Evolutionary conservation across 306 rosid genomes (phyloP), one percentile per base, ranked within the genome.

Genomic region (Mimosa bimucronata): DNA sequence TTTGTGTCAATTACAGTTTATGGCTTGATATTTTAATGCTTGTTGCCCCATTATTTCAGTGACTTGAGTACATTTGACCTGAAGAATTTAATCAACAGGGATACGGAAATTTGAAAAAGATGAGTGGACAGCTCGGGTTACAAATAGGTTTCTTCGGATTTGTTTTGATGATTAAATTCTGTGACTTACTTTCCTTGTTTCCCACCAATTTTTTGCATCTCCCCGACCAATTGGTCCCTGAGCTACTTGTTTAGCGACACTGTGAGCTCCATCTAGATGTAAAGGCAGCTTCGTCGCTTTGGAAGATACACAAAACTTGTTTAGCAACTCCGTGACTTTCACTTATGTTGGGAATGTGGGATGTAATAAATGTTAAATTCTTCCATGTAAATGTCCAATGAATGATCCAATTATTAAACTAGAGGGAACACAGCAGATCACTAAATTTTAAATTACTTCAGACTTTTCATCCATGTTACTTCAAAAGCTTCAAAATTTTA

Each of bases 11-110:
- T 62, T 30, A 26, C 1, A 28, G 18, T 57, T 67, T 60, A 26
- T 70, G 25, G 41, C 42, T 25, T 30, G 71, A 18, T 44, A 60
- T 46, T 60, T 70, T 61, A 48, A 48, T 30, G 31, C 29, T 37
- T 62, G 58, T 64, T 28, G 34, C 14, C 14, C 55, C 21, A 14
- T 41, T 64, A 29, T 40, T 82, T 41, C 71, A 11, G 46, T 52
- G 75, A 66, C 62, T 44, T 74, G 50, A 64, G 57, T 72, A 31
- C 10, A 28, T 29, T 34, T 73, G 66, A 41, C 50, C 34, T 44
- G 64, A 66, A 78, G 76, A 57, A 38, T 58, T 74, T 79, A 79
- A 79, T 37, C 19, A 19, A 19, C 21, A 44, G 31, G 67, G 46
- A 23, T 11, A 42, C 68, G 9, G 71, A 66, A 44, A 65, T 40